Base-by-base conservation (phyloP, 148 eudicot genomes). In the Heliamphora exappendiculata region DNA sequence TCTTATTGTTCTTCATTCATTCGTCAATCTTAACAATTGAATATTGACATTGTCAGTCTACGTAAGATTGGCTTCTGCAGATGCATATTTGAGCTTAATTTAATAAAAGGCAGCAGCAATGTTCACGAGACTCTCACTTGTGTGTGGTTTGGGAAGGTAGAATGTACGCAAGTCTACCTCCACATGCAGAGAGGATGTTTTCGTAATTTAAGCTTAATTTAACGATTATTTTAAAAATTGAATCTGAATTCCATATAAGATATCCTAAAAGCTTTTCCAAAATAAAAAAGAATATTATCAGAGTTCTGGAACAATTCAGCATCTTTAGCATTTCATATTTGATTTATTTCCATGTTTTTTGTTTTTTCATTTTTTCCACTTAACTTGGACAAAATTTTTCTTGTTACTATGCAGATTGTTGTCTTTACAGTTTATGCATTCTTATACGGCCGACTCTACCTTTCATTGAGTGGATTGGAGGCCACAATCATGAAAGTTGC, bases 381-480 rank as follows among this genome's bases (percentile, higher is more conserved):
- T 39, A 33, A 6, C 20, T 60, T 39, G 17, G 34, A 2, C 39
- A 62, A 62, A n/a, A 10, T 33, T 62, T 62, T 62, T 33, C 11
- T 60, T 5, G 41, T 31, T 62, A 29, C 41, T 33, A 1, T 62
- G 71, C 89, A 87, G 89, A 49, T 87, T 20, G 79, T 77, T 58
- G 84, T 84, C 29, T 72, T 84, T 14, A 85, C 81, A 8, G 87
- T 87, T 44, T 87, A 82, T 72, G 82, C 67, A 34, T 87, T 65
- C 78, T 75, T 87, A 37, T 87, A 85, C 24, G 89, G 89, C 6
- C 78, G 77, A 34, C 82, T 87, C 20, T 87, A 87, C 59, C 89
- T 87, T 33, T 76, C 80, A n/a, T 70, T 87, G 22, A 87, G 89
- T 81, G 89, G 89, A 44, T 53, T 87, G 41, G 89, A 87, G 71